A percentile compares a stretch with the other conserved stretches of the same genome.
These are phyloP conservation scores for Malassezia psittaci DNA, from an alignment of 1,284 basidiomycete genomes.

Conservation along the genomic window DNA sequence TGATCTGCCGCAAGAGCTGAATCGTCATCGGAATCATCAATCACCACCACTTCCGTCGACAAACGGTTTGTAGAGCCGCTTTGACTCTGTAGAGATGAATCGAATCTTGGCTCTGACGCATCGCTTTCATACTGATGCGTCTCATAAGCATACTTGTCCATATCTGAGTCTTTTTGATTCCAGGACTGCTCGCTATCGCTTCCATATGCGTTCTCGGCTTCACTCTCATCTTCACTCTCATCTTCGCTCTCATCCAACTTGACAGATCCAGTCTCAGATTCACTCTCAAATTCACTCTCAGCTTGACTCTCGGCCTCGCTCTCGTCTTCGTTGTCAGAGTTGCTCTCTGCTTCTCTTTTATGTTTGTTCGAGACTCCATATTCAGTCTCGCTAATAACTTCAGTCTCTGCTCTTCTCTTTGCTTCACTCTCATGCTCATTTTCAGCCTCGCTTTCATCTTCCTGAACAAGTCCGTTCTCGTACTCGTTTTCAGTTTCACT, in stretches of 20 bases:
- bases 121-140: background rate
- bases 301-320: background rate
- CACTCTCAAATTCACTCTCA: background rate
- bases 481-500: background rate
- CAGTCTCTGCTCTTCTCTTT: background rate
- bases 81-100: background rate
- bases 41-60: conserved; percentile 1
- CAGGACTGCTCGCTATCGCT: no score
- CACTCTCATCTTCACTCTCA: background rate
- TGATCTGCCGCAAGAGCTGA: background rate
- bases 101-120: background rate
- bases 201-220: background rate
- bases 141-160: background rate
- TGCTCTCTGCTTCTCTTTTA: no score
- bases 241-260: background rate
- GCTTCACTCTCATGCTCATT: background rate
- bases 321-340: background rate
- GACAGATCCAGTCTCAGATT: background rate
- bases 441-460: background rate
- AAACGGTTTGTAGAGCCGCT: background rate
- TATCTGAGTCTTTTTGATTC: background rate
- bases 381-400: no score
- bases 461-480: background rate
- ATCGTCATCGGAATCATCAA: conserved; percentile 3
- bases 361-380: no score